Evolutionary conservation across 768 basidiomycete species (phyloP), one percentile per base, ranked within the genome.

Genomic region (Leccinum barrowsii): DNA sequence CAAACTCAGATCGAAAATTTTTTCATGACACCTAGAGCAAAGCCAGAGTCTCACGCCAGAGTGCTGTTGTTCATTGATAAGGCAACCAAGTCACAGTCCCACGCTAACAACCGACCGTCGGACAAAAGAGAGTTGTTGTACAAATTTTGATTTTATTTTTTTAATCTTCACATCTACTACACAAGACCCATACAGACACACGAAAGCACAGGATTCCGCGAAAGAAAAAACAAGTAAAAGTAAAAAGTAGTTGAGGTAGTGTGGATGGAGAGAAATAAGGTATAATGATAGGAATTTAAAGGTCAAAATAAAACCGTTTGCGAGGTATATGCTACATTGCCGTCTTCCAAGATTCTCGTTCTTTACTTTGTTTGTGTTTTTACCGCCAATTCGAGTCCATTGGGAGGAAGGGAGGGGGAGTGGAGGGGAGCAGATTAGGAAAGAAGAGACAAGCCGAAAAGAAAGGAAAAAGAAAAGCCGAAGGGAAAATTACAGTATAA

Each of bases 401-500:
- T 44, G 42, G 11, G 40, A 42, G 7, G 4, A 5, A 32, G 32
- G 32, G 32, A 32, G 30, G 30, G 30, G 30, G 30, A 32, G 32
- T 1, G 13, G 19, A 19, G 42, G 42, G 42, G 42, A 19, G 11
- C 42, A 19, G n/a, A 44, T 44, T 19, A 44, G 5, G 19, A 44
- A 42, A 35, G 12, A 40, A 7, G 22, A 3, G n/a, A 2, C 2
- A 4, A 22, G n/a, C 2, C 42, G 46, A 42, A 61, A 67, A 56
- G 63, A 71, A 21, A 55, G 47, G 35, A 71, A 70, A 72, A 65
- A 54, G 50, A 5, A 26, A 3, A 37, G 17, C 11, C 5, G 19
- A 2, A 6, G 11, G 28, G 44, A 37, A 37, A 61, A 70, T 56
- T 66, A 71, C 26, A 55, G 48, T 48, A 71, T 73, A 73, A 72